phyloP scores from a whole-genome alignment of 176 grass and related monocot species.

The Elymus sibiricus region DNA sequence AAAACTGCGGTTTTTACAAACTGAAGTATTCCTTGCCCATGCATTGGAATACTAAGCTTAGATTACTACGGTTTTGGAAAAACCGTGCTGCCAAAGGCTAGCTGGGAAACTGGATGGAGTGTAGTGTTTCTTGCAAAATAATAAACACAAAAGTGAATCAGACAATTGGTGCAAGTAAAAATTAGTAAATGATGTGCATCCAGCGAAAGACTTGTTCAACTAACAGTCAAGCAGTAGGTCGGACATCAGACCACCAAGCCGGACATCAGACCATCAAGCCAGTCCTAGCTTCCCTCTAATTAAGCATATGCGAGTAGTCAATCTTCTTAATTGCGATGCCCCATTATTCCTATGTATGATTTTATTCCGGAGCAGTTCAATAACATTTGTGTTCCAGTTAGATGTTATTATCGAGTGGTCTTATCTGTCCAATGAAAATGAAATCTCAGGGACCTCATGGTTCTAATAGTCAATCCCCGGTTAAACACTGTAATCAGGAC shows the following conservation, averaged over 20 bases:
- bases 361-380: conserved; percentile 5
- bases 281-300: not conserved
- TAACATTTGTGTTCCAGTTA: not conserved
- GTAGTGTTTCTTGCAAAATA: not conserved
- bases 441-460: not conserved
- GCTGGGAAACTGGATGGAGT: not conserved
- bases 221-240: not conserved
- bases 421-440: conserved; percentile 16
- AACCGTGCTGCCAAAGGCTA: not conserved
- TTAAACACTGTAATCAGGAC: not conserved
- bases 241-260: not conserved
- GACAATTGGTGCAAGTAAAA: not conserved
- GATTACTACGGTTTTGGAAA: too few species aligned
- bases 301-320: not conserved
- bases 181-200: not conserved
- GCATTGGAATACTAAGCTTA: not conserved
- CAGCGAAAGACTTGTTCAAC: not conserved
- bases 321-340: not conserved
- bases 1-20: not conserved
- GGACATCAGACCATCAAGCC: not conserved
- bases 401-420: not conserved
- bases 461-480: conserved; percentile 9
- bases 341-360: conserved; percentile 17
- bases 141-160: not conserved
- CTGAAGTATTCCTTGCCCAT: not conserved